Conservation (phyloP, 83 land plant genomes). For the Larix sibirica region DNA sequence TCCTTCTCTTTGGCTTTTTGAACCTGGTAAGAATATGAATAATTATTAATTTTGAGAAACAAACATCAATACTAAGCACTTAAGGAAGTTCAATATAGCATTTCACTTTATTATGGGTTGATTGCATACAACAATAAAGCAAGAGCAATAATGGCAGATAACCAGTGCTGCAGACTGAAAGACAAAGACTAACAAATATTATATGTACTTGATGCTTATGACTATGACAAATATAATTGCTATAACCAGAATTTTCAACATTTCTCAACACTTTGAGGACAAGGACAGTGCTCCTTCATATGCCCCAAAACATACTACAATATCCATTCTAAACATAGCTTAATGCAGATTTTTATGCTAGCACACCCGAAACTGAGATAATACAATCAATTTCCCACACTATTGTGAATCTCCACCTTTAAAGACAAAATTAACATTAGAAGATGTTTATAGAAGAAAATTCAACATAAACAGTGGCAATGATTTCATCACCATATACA, state of each 20-base stretch:
- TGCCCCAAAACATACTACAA: background rate
- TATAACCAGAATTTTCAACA: background rate
- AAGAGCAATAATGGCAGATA: background rate
- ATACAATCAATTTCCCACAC: background rate
- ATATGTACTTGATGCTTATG: background rate
- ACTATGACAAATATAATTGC: background rate
- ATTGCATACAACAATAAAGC: background rate
- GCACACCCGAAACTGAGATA: background rate
- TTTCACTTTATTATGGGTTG: too few species aligned
- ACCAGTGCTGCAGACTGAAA: background rate
- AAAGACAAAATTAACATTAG: background rate
- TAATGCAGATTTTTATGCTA: background rate
- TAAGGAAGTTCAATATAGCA: background rate
- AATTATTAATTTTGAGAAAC: background rate
- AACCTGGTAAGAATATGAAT: constrained; percentile 47
- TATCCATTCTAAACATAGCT: background rate
- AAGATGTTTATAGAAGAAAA: background rate
- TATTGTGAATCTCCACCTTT: background rate
- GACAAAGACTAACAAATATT: background rate
- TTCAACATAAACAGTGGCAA: too few species aligned
- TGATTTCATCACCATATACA: too few species aligned
- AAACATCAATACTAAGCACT: background rate
- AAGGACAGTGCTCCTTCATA: background rate
- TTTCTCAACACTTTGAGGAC: background rate
- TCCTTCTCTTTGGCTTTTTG: constrained; percentile 88